Conservation (phyloP, 2,329 filamentous ascomycete species). For the Diatrype stigma region DNA sequence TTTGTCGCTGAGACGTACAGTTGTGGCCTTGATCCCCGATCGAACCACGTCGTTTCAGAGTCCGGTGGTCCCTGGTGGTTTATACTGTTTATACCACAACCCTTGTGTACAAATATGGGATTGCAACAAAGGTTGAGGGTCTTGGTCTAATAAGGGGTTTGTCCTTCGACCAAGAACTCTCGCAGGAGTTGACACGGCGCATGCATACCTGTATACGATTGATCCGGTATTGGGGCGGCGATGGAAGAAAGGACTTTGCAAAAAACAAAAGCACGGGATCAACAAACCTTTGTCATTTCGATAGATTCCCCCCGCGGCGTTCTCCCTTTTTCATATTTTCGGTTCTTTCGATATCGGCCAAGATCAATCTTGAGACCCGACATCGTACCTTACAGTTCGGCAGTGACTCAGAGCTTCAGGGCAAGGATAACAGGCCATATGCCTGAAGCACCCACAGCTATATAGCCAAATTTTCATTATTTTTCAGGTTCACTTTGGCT, state of each 20-base stretch:
- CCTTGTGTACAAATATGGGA: slow-evolving; percentile 31
- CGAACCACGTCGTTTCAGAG: slow-evolving; percentile 6
- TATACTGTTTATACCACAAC: slow-evolving; percentile 11
- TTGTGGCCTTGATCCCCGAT: slow-evolving; percentile 1
- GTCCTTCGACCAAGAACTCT: slow-evolving; percentile 6
- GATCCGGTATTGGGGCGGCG: slow-evolving; percentile 13
- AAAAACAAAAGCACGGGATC: slow-evolving; percentile 16
- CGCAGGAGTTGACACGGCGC: slow-evolving; percentile 10
- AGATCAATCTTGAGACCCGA: slow-evolving; percentile 20
- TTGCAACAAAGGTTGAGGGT: slow-evolving; percentile 9
- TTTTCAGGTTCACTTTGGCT: slow-evolving; percentile 3
- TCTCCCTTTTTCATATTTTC: slow-evolving; percentile 15
- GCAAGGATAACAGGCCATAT: slow-evolving; percentile 21
- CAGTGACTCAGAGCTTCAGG: slow-evolving; percentile 20
- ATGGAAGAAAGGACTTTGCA: slow-evolving; percentile 17
- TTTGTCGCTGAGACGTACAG: background rate
- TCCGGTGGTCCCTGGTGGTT: slow-evolving; percentile 13
- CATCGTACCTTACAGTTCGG: slow-evolving; percentile 18
- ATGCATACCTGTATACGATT: slow-evolving; percentile 24
- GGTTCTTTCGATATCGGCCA: slow-evolving; percentile 16
- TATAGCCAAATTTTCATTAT: slow-evolving; percentile 20
- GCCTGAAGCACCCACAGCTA: slow-evolving; percentile 16
- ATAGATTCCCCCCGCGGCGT: slow-evolving; percentile 27
- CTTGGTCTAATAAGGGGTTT: slow-evolving; percentile 13
- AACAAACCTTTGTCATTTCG: slow-evolving; percentile 18